A percentile compares a stretch with the other conserved stretches of the same genome.
Evolutionary conservation across 768 basidiomycete species (phyloP).

Genomic region (Termitomyces sp.): DNA sequence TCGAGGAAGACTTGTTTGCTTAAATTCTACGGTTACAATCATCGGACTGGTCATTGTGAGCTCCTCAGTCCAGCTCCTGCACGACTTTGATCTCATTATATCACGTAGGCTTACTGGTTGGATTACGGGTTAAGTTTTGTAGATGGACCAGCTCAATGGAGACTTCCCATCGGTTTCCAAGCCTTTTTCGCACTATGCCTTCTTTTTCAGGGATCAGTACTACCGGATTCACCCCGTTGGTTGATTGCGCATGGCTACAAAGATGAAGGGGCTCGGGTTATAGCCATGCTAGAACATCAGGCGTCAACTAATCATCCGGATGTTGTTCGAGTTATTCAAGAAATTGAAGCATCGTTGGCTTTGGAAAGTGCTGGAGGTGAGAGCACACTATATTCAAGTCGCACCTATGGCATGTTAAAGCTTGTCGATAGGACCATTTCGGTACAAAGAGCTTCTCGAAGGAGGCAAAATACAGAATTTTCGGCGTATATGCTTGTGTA

Average conservation of each 20-base stretch:
- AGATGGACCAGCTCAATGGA: slow-evolving; percentile 22
- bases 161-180: slow-evolving; percentile 30
- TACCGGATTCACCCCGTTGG: slow-evolving; percentile 37
- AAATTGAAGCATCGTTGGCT: slow-evolving; percentile 31
- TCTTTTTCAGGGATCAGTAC: slow-evolving; percentile 27
- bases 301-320: slow-evolving; percentile 26
- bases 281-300: slow-evolving; percentile 30
- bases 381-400: neutral
- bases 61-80: neutral
- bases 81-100: neutral
- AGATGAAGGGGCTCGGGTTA: slow-evolving; percentile 29
- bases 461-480: slow-evolving; percentile 34
- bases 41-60: slow-evolving; percentile 33
- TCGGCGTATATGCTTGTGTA: slow-evolving; percentile 30
- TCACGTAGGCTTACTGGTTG: slow-evolving; percentile 30
- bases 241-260: slow-evolving; percentile 31
- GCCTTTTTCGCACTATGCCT: slow-evolving; percentile 32
- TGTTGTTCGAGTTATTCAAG: slow-evolving; percentile 26
- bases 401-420: neutral
- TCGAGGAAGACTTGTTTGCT: slow-evolving; percentile 29
- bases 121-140: slow-evolving; percentile 37
- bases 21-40: slow-evolving; percentile 34
- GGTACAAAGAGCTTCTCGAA: slow-evolving; percentile 28
- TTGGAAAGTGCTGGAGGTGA: slow-evolving; percentile 33
- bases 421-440: slow-evolving; percentile 25